Evolutionary conservation across 495 filamentous ascomycete species (phyloP).

Genomic region (Talaromyces nanjingensis): DNA sequence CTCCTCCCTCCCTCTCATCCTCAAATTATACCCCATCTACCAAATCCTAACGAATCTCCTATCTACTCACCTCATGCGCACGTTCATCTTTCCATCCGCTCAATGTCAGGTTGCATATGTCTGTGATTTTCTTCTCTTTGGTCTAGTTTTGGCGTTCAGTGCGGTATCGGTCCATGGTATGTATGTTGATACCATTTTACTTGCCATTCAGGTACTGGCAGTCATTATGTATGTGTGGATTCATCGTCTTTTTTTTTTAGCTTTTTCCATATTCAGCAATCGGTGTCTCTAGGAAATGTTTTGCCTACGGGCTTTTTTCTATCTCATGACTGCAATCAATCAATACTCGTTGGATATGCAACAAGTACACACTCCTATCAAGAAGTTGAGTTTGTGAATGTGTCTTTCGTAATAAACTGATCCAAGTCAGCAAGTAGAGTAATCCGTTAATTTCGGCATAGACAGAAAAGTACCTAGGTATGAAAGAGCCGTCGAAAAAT

Average conservation of each 20-base stretch:
- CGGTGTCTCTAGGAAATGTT: not conserved
- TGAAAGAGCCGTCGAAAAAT: not conserved
- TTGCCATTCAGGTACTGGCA: conserved; percentile 5
- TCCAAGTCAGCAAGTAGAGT: not conserved
- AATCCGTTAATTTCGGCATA: not conserved
- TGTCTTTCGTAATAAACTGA: not conserved
- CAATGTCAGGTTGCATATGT: not conserved
- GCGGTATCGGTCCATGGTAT: not conserved
- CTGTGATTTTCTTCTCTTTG: not conserved
- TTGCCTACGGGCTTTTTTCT: not conserved
- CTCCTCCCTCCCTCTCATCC: not conserved
- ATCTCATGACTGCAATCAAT: not conserved
- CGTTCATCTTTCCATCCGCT: not conserved
- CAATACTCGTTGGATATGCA: not conserved
- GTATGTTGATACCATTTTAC: conserved; percentile 1
- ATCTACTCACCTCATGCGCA: not conserved
- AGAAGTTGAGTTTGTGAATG: not conserved
- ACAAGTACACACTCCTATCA: not conserved
- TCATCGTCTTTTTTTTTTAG: not conserved
- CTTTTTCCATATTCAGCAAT: not conserved
- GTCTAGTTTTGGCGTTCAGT: conserved; percentile 1
- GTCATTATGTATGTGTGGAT: not conserved
- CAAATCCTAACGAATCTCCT: not conserved
- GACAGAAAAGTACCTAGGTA: not conserved
- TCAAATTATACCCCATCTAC: not conserved